Evolutionary conservation across 2,329 filamentous ascomycete species (phyloP).

Genomic region (Boeremia exigua): DNA sequence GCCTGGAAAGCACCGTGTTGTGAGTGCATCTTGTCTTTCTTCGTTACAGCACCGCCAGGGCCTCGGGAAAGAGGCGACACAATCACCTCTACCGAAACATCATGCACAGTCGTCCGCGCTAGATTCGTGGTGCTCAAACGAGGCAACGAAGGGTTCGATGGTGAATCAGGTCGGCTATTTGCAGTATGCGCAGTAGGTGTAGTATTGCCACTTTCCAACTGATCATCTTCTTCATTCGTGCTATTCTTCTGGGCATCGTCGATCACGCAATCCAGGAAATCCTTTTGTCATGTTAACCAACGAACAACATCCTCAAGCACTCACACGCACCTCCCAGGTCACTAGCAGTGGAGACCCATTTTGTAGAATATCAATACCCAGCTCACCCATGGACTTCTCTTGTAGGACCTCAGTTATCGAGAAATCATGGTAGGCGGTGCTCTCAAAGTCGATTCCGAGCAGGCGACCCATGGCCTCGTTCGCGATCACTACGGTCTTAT

Average conservation of each 20-base stretch:
- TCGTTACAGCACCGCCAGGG: constrained; percentile 16
- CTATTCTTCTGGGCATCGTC: constrained; percentile 41
- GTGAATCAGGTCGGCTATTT: constrained; percentile 11
- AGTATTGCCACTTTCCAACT: constrained; percentile 32
- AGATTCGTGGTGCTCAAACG: constrained; percentile 46
- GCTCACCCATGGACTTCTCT: constrained; percentile 70
- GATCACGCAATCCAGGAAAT: constrained; percentile 53
- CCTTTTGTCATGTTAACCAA: constrained; percentile 29
- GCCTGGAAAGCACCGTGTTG: constrained; percentile 58
- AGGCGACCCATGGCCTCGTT: constrained; percentile 78
- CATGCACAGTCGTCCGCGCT: constrained; percentile 55
- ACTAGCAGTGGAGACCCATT: constrained; percentile 63
- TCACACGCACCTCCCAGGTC: constrained; percentile 55
- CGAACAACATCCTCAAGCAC: not conserved
- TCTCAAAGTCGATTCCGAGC: constrained; percentile 62
- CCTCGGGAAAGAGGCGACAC: constrained; percentile 55
- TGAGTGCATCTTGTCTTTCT: constrained; percentile 21
- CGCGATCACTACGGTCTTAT: constrained; percentile 74
- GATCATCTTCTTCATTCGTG: constrained; percentile 20
- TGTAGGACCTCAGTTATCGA: constrained; percentile 65
- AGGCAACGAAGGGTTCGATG: constrained; percentile 21
- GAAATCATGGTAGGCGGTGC: constrained; percentile 49
- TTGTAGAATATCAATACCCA: constrained; percentile 76
- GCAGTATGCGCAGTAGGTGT: constrained; percentile 35
- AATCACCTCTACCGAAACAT: constrained; percentile 72